A percentile compares a stretch with the other conserved stretches of the same genome.
Evolutionary conservation across 768 basidiomycete species (phyloP).

Genomic region (Hemileccinum rubropunctum): DNA sequence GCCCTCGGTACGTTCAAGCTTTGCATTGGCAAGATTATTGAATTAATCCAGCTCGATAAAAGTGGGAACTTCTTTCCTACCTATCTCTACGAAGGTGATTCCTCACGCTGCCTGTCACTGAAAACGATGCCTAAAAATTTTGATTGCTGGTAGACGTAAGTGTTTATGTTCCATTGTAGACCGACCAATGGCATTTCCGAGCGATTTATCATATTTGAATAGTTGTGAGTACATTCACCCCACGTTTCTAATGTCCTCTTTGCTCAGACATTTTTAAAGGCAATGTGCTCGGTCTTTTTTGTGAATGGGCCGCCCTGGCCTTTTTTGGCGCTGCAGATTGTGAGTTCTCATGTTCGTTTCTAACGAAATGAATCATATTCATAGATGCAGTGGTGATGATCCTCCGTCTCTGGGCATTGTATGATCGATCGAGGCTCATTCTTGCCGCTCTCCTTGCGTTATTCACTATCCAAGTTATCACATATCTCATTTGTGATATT

Average conservation of each 20-base stretch:
- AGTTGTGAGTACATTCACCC: neutral
- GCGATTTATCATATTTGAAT: neutral
- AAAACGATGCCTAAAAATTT: no score
- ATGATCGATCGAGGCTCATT: neutral
- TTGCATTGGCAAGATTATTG: no score
- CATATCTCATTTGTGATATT: neutral
- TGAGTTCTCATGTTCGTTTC: neutral
- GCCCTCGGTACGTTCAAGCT: no score
- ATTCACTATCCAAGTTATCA: neutral
- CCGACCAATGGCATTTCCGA: neutral
- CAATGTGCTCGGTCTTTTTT: neutral
- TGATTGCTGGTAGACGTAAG: neutral
- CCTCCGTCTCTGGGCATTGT: neutral
- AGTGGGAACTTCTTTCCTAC: no score
- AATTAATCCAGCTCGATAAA: no score
- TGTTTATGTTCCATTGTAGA: neutral
- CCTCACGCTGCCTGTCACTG: no score
- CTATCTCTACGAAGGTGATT: neutral
- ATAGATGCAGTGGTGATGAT: neutral
- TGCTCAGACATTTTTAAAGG: constrained; percentile 1
- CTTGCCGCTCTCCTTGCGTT: neutral
- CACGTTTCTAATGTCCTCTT: neutral
- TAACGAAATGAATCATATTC: neutral
- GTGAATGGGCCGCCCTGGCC: neutral
- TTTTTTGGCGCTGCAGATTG: constrained; percentile 4